Conservation (phyloP, 148 eudicot genomes). For the Rhododendron kiyosumense region DNA sequence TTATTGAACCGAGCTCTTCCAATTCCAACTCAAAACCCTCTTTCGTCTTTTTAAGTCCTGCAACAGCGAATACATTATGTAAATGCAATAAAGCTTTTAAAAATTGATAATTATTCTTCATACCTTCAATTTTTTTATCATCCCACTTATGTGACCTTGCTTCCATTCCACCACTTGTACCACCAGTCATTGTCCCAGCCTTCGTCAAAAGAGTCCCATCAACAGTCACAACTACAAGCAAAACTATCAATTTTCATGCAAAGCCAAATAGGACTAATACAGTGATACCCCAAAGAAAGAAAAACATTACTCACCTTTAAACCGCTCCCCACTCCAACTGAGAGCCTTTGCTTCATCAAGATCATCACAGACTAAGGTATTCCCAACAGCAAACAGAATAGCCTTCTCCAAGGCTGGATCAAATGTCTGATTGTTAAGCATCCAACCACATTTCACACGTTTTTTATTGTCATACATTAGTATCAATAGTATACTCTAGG, state of each 20-base stretch:
- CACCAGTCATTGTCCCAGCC: constrained; percentile 99
- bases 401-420: constrained; percentile 87
- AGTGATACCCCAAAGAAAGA: not conserved
- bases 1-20: constrained; percentile 79
- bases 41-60: constrained; percentile 80
- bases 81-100: constrained; percentile 5
- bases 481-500: not conserved
- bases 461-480: not conserved
- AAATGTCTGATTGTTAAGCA: constrained; percentile 71
- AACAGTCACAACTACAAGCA: constrained; percentile 73
- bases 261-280: not conserved
- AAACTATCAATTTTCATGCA: not conserved
- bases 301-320: constrained; percentile 51
- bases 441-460: constrained; percentile 5
- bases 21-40: constrained; percentile 68
- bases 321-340: constrained; percentile 92
- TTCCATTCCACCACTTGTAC: constrained; percentile 98
- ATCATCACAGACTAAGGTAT: constrained; percentile 92
- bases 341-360: constrained; percentile 87
- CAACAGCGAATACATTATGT: constrained; percentile 12
- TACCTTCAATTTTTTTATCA: constrained; percentile 89
- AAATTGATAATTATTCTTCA: constrained; percentile 16
- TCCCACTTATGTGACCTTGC: constrained; percentile 99
- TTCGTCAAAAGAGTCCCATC: constrained; percentile 92
- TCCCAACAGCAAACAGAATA: constrained; percentile 89